phyloP scores from a whole-genome alignment of 257 asterid species.

The Solanum gandarillasii region DNA sequence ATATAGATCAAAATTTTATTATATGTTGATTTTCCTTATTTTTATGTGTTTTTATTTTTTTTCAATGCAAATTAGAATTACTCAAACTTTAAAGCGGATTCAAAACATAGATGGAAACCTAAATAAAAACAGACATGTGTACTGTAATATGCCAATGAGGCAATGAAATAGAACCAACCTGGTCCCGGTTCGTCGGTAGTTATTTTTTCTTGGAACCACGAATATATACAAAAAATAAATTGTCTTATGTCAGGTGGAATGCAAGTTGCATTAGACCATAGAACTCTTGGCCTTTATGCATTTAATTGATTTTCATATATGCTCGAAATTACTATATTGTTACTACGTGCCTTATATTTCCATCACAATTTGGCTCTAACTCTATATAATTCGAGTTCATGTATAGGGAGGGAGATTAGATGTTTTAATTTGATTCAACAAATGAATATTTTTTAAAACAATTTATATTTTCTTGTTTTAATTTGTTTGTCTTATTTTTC shows the following conservation, averaged over 20 bases:
- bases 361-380: background rate
- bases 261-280: background rate
- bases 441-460: too few relatives aligned
- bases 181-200: background rate
- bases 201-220: background rate
- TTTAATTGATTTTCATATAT: background rate
- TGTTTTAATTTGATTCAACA: background rate
- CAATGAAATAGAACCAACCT: background rate
- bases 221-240: background rate
- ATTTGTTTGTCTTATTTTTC: too few relatives aligned
- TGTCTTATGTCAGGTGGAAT: background rate
- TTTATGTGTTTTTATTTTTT: too few relatives aligned
- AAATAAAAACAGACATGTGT: background rate
- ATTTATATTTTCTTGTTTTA: too few relatives aligned
- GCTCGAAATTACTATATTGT: background rate
- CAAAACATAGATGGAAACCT: background rate
- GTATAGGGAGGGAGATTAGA: background rate
- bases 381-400: background rate
- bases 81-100: background rate
- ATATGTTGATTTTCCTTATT: too few relatives aligned
- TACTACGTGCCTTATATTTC: background rate
- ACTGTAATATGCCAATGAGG: background rate
- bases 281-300: background rate
- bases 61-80: background rate
- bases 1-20: background rate